Percentiles rank a stretch among this genome's conserved stretches.
Conservation (phyloP, 345 rosid species). For the Litchi chinensis region DNA sequence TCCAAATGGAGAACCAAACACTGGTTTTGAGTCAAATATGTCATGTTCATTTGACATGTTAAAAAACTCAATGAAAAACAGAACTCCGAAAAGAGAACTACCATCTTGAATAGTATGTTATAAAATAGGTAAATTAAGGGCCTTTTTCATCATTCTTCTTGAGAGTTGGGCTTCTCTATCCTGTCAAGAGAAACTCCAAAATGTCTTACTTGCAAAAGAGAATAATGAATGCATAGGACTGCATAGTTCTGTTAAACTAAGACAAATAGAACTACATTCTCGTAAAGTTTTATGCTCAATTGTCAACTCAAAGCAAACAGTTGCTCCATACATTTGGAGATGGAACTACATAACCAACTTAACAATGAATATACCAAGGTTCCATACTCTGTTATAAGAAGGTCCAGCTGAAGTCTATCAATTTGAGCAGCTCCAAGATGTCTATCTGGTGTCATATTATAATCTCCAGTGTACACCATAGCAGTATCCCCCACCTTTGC, state of each 20-base stretch:
- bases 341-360: not conserved
- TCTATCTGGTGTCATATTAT: conserved; percentile 97
- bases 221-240: not conserved
- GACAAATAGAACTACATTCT: not conserved
- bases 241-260: not conserved
- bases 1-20: not conserved
- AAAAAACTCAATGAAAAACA: not conserved
- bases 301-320: not conserved
- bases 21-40: not conserved
- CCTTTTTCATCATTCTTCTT: not conserved
- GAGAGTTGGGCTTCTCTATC: not conserved
- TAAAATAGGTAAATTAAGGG: not conserved
- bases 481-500: conserved; percentile 88
- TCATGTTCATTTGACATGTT: not conserved
- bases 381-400: conserved; percentile 89
- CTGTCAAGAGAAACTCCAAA: not conserved
- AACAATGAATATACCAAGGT: conserved; percentile 9
- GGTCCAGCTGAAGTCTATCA: conserved; percentile 78
- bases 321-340: not conserved
- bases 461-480: conserved; percentile 94
- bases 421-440: conserved; percentile 99
- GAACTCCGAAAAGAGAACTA: not conserved
- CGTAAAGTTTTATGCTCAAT: not conserved
- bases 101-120: not conserved
- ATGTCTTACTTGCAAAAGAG: not conserved